A percentile compares a stretch with the other conserved stretches of the same genome.
Conservation (phyloP, 2,329 filamentous ascomycete species). For the Setomelanomma holmii region DNA sequence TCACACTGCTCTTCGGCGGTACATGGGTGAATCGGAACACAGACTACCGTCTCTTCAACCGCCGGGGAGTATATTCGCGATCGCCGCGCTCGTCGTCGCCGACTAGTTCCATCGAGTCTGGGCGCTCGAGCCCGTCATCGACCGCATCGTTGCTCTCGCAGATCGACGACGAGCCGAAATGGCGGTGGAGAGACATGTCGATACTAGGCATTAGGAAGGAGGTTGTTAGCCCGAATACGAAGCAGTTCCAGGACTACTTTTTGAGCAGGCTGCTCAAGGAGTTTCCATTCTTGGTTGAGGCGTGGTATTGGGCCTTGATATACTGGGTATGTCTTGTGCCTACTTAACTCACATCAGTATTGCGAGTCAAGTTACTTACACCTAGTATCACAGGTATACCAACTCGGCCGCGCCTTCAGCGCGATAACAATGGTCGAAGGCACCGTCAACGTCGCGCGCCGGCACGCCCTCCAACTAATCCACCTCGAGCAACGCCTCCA, state of each 20-base stretch:
- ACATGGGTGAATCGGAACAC: slow-evolving; percentile 67
- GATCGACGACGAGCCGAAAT: slow-evolving; percentile 52
- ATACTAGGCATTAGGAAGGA: slow-evolving; percentile 56
- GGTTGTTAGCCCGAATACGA: slow-evolving; percentile 68
- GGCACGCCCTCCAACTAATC: slow-evolving; percentile 72
- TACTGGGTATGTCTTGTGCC: slow-evolving; percentile 70
- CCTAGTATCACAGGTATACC: slow-evolving; percentile 65
- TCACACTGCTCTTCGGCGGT: slow-evolving; percentile 66
- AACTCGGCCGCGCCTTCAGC: slow-evolving; percentile 74
- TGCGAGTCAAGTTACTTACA: neutral
- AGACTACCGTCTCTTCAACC: slow-evolving; percentile 45
- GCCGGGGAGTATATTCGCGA: slow-evolving; percentile 23
- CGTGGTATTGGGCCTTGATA: slow-evolving; percentile 78
- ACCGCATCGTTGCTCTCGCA: slow-evolving; percentile 52
- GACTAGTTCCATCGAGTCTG: slow-evolving; percentile 49
- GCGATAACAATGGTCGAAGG: slow-evolving; percentile 72
- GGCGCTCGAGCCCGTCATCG: slow-evolving; percentile 47
- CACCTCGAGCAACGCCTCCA: slow-evolving; percentile 69
- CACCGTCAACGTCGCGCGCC: slow-evolving; percentile 72
- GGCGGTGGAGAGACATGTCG: slow-evolving; percentile 59
- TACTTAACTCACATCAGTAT: neutral
- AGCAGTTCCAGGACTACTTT: slow-evolving; percentile 64
- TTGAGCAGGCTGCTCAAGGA: slow-evolving; percentile 70
- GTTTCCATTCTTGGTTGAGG: slow-evolving; percentile 76
- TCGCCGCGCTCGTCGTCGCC: slow-evolving; percentile 49